phyloP scores from a whole-genome alignment of 1,284 basidiomycete genomes.

The Puccinia horiana region DNA sequence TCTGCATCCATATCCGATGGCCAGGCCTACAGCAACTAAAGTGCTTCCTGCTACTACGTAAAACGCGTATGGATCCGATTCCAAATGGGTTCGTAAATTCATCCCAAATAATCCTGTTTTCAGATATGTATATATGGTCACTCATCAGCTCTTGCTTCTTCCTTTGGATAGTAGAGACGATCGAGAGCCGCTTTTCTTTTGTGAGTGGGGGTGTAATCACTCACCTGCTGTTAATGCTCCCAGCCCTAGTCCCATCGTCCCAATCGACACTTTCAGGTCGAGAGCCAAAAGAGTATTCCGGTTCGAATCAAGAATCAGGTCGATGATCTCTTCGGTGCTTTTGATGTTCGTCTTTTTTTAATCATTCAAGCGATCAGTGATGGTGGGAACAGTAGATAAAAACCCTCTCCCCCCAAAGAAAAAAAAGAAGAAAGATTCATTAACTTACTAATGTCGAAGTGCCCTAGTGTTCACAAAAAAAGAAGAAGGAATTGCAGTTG shows the following conservation, averaged over 20 bases:
- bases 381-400: too few relatives aligned
- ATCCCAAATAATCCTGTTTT: slow-evolving; percentile 45
- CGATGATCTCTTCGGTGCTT: slow-evolving; percentile 95
- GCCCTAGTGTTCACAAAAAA: slow-evolving; percentile 1
- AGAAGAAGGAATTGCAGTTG: not conserved
- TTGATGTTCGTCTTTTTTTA: slow-evolving; percentile 78
- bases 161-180: too few relatives aligned
- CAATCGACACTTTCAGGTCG: slow-evolving; percentile 90
- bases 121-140: too few relatives aligned
- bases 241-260: slow-evolving; percentile 86
- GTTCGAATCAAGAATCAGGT: slow-evolving; percentile 93
- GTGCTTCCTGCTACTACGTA: not conserved
- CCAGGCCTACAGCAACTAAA: not conserved
- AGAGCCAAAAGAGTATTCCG: slow-evolving; percentile 87
- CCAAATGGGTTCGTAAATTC: slow-evolving; percentile 34
- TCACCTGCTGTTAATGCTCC: slow-evolving; percentile 88
- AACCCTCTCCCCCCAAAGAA: too few relatives aligned
- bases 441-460: slow-evolving; percentile 33
- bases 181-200: not conserved
- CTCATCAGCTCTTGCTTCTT: too few relatives aligned
- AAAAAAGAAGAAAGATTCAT: not conserved
- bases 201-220: not conserved
- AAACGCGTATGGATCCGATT: slow-evolving; percentile 38
- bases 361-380: too few relatives aligned
- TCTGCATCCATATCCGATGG: slow-evolving; percentile 21